Evolutionary conservation across 2,329 filamentous ascomycete species (phyloP).

Genomic region (Fusarium subglutinans): DNA sequence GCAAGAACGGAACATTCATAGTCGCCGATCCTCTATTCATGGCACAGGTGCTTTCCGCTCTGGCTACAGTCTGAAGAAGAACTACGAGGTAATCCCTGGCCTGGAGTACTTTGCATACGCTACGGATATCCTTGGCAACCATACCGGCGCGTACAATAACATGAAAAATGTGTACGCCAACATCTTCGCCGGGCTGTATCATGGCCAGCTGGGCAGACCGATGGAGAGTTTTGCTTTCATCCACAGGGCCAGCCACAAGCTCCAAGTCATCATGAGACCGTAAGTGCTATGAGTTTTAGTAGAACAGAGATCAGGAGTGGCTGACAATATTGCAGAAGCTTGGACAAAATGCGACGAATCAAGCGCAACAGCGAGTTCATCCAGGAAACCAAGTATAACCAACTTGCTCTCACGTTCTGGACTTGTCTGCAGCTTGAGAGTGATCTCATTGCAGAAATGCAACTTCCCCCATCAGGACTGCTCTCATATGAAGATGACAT

Average conservation of each 20-base stretch:
- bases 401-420: constrained; percentile 85
- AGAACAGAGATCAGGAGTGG: neutral
- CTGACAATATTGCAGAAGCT: constrained; percentile 50
- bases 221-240: constrained; percentile 81
- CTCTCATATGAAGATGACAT: constrained; percentile 71
- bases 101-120: constrained; percentile 90
- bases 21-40: constrained; percentile 64
- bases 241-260: constrained; percentile 62
- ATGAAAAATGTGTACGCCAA: constrained; percentile 86
- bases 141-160: constrained; percentile 80
- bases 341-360: constrained; percentile 58
- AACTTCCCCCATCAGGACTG: constrained; percentile 67
- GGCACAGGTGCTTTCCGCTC: constrained; percentile 43
- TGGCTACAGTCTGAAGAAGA: constrained; percentile 56
- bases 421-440: constrained; percentile 93
- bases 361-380: constrained; percentile 51
- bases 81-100: constrained; percentile 87
- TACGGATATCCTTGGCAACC: constrained; percentile 84
- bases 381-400: constrained; percentile 62
- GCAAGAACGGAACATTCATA: constrained; percentile 55
- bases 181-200: constrained; percentile 86
- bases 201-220: constrained; percentile 86
- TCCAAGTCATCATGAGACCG: constrained; percentile 80
- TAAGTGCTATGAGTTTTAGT: constrained; percentile 53
- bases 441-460: constrained; percentile 90